Evolutionary conservation across 129 eudicot species (phyloP), one percentile per base, ranked within the genome.

Genomic region (Saussurea involucrata): DNA sequence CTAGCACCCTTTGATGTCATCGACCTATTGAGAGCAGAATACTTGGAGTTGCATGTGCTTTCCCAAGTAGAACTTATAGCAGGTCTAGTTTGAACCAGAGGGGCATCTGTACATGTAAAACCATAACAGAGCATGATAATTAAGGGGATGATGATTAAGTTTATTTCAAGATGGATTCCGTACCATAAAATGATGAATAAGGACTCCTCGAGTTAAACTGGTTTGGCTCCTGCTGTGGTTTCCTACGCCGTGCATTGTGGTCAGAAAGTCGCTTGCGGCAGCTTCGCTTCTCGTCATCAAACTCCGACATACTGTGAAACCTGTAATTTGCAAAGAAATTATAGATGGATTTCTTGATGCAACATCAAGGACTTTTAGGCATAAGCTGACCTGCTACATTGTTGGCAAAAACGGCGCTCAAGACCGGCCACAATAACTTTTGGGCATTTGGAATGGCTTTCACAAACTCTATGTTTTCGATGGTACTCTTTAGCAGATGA

Each of bases 351-450:
- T 32, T 34, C 2, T 61, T 73, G 25, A 22, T 36, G 20, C 27
- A 10, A 18, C 29, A 8, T 73, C 4, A 10, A 40, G 12, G 44
- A n/a, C n/a, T n/a, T n/a, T n/a, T n/a, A n/a, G n/a, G n/a, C 31
- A 32, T 18, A 78, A 64, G 57, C 73, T 82, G 68, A 89, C 97
- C 97, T 83, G 92, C 97, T 92, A 82, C 96, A 92, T 78, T 92
- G 97, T 74, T 92, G 97, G 80, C 97, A 92, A 83, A 92, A 92
- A 68, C 97, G 87, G 18, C 92, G 93, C 44, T 89, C 97, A 18
- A 77, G 64, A 65, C 97, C 96, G 25, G 82, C 82, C 60, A 92
- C 79, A 55, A 85, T 69, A 7, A 92, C 98, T 76, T 83, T 85
- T 15, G 93, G 84, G 71, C 82, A 69, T 76, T 90, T 92, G 61